phyloP scores from a whole-genome alignment of 768 basidiomycete species.

The Sarcodon sp. region DNA sequence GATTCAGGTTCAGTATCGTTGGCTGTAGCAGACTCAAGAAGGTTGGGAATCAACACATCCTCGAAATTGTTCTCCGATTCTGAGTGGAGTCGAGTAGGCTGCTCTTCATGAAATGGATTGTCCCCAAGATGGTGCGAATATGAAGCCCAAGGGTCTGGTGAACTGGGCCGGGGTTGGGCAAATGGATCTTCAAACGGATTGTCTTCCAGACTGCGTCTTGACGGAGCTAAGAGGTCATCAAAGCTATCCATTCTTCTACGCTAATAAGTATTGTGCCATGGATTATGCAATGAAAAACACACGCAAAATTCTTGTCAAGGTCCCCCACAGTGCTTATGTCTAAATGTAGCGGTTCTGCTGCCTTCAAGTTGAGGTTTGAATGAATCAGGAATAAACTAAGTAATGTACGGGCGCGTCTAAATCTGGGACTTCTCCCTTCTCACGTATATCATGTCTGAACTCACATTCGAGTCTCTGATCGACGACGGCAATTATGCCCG shows the following conservation, averaged over 20 bases:
- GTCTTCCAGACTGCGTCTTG: conserved; percentile 48
- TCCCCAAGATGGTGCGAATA: conserved; percentile 13
- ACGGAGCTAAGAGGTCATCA: conserved; percentile 54
- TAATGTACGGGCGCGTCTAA: background rate
- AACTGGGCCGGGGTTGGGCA: conserved; percentile 42
- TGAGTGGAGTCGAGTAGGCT: background rate
- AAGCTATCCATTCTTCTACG: conserved; percentile 50
- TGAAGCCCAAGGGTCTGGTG: conserved; percentile 69
- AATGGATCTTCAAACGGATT: conserved; percentile 73
- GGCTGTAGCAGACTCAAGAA: conserved; percentile 25
- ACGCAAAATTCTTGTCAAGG: no score
- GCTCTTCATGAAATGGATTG: background rate
- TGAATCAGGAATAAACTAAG: no score
- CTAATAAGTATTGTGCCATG: no score
- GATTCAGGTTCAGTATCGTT: no score
- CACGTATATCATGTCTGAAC: conserved; percentile 44
- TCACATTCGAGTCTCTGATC: conserved; percentile 62
- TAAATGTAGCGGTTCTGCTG: no score
- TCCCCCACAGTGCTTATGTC: no score
- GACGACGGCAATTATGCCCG: conserved; percentile 75
- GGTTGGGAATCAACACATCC: conserved; percentile 14
- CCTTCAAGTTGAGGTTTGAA: no score
- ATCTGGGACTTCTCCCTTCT: background rate
- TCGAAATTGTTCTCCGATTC: background rate
- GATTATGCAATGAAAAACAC: no score